phyloP scores from a whole-genome alignment of 306 rosid genomes.

The Arachis hypogaea region DNA sequence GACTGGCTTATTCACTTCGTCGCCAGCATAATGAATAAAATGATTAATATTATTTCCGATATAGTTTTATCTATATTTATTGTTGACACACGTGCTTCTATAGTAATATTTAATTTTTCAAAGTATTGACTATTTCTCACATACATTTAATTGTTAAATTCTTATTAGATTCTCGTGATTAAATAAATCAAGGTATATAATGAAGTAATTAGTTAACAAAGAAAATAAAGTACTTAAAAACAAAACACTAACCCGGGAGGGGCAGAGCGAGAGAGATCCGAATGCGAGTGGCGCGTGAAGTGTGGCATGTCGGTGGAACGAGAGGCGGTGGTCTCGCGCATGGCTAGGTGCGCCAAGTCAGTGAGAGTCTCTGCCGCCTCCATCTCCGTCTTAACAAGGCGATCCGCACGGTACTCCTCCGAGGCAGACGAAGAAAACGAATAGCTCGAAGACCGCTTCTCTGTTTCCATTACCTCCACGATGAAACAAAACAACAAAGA shows the following conservation, averaged over 20 bases:
- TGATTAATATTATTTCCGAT: not conserved
- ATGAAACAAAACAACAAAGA: constrained; percentile 4
- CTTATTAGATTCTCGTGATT: not conserved
- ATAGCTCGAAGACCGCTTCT: constrained; percentile 40
- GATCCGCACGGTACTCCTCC: constrained; percentile 46
- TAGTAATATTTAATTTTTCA: not conserved
- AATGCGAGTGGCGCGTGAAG: constrained; percentile 36
- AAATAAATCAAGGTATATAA: not conserved
- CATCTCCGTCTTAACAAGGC: constrained; percentile 67
- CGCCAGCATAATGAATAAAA: not conserved
- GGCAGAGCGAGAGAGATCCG: constrained; percentile 49
- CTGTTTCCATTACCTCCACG: constrained; percentile 34
- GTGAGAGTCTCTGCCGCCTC: constrained; percentile 96
- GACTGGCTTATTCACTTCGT: not conserved
- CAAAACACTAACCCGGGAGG: constrained; percentile 42
- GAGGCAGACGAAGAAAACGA: constrained; percentile 25
- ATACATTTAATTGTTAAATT: constrained; percentile 2
- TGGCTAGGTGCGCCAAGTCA: constrained; percentile 67
- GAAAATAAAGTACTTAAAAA: no score
- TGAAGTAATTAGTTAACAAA: not conserved
- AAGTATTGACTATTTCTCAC: constrained; percentile 2
- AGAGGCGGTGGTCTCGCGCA: constrained; percentile 44
- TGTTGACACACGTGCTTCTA: constrained; percentile 7
- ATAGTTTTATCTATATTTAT: not conserved
- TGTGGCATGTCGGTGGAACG: constrained; percentile 24